Evolutionary conservation across 2,329 filamentous ascomycete species (phyloP).

Genomic region (Phyllachora maydis): DNA sequence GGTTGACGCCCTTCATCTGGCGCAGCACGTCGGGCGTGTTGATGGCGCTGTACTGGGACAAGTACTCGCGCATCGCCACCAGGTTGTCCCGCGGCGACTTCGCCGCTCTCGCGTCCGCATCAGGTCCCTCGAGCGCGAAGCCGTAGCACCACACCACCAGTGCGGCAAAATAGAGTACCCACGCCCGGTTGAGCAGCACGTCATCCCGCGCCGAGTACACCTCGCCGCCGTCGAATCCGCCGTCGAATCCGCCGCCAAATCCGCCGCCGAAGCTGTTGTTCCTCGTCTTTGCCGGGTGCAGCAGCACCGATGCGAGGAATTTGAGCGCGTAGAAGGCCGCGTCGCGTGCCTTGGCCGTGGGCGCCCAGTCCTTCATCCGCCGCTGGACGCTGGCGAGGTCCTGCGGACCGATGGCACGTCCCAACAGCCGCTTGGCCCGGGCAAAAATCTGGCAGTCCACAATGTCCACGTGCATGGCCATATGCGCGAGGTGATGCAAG

Average conservation of each 20-base stretch:
- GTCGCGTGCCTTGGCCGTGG: conserved; percentile 69
- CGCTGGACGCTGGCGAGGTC: conserved; percentile 65
- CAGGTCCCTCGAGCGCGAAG: conserved; percentile 69
- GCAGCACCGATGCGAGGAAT: conserved; percentile 68
- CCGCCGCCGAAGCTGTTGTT: conserved; percentile 15
- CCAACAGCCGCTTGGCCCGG: conserved; percentile 64
- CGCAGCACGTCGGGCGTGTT: conserved; percentile 59
- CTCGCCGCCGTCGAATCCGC: conserved; percentile 14
- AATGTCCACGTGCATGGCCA: conserved; percentile 94
- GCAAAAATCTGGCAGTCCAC: conserved; percentile 97
- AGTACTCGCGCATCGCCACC: conserved; percentile 59
- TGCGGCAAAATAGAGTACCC: conserved; percentile 86
- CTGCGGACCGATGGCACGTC: conserved; percentile 61
- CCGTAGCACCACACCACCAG: conserved; percentile 93
- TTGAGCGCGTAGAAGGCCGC: conserved; percentile 83
- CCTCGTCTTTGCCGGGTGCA: conserved; percentile 25
- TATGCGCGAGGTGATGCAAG: conserved; percentile 82
- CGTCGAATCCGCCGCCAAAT: no score
- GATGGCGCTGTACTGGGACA: conserved; percentile 52
- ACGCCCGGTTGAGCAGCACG: conserved; percentile 74
- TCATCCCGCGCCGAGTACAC: conserved; percentile 73
- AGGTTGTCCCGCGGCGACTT: conserved; percentile 43
- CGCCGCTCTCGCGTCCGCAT: conserved; percentile 29
- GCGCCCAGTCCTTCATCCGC: conserved; percentile 86
- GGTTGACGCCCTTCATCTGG: conserved; percentile 54